These are phyloP conservation scores for Myriosclerotinia curreyana DNA, from an alignment of 2,329 filamentous ascomycete genomes.

Conservation along the genomic window DNA sequence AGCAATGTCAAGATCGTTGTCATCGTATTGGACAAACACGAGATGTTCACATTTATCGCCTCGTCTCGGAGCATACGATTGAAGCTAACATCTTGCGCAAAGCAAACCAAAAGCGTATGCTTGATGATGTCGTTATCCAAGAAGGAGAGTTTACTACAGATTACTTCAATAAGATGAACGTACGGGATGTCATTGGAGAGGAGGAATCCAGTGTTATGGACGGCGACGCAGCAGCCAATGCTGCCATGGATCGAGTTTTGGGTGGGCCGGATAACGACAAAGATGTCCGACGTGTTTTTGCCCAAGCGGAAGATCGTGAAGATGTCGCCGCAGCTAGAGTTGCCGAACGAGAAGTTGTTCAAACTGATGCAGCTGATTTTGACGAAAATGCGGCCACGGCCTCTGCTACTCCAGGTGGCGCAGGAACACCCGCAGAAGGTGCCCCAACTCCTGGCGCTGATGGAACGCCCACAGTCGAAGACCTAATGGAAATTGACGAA, in stretches of 20 bases:
- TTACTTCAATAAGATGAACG: conserved; percentile 77
- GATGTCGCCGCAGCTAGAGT: conserved; percentile 84
- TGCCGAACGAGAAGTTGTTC: conserved; percentile 82
- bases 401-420: conserved; percentile 34
- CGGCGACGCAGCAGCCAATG: conserved; percentile 69
- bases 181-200: conserved; percentile 64
- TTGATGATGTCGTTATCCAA: conserved; percentile 97
- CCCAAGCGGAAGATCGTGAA: conserved; percentile 88
- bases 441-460: conserved; percentile 45
- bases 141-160: conserved; percentile 98
- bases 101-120: conserved; percentile 93
- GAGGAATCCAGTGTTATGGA: conserved; percentile 53
- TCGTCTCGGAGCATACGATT: conserved; percentile 90
- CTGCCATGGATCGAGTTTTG: conserved; percentile 82
- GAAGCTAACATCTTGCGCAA: conserved; percentile 97
- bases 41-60: conserved; percentile 95
- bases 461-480: conserved; percentile 29
- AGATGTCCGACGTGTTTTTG: conserved; percentile 69
- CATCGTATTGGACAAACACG: conserved; percentile 97
- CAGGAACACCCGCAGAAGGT: conserved; percentile 35
- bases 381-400: conserved; percentile 55
- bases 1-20: conserved; percentile 95
- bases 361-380: conserved; percentile 83
- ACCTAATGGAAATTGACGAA: conserved; percentile 36
- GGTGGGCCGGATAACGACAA: conserved; percentile 57